Evolutionary conservation across 2,329 filamentous ascomycete species (phyloP).

Genomic region (Claviceps fusiformis): DNA sequence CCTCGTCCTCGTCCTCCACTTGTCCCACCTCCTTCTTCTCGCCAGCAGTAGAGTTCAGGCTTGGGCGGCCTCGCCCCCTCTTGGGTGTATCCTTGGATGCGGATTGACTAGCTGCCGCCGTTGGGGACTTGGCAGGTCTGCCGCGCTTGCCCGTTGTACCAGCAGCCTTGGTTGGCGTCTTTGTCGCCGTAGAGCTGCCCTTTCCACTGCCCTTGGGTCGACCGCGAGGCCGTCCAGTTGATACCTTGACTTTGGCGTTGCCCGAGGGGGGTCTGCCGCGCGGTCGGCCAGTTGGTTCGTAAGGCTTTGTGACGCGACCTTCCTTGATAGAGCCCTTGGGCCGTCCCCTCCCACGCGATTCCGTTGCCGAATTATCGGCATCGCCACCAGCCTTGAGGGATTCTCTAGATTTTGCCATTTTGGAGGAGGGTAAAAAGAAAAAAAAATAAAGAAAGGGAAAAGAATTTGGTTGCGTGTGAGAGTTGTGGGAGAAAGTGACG

Average conservation of each 20-base stretch:
- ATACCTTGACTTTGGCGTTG: conserved; percentile 15
- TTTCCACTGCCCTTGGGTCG: conserved; percentile 29
- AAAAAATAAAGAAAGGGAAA: background rate
- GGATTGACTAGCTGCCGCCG: conserved; percentile 9
- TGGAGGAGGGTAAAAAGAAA: background rate
- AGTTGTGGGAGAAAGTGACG: background rate
- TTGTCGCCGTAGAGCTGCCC: conserved; percentile 11
- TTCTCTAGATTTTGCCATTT: conserved; percentile 5
- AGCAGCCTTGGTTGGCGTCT: conserved; percentile 7
- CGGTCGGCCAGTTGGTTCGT: conserved; percentile 24
- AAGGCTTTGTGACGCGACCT: conserved; percentile 19
- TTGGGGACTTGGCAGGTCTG: conserved; percentile 15
- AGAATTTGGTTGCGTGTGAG: background rate
- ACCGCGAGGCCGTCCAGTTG: conserved; percentile 33
- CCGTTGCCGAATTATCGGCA: background rate
- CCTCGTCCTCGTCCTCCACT: conserved; percentile 6
- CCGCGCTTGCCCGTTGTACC: conserved; percentile 13
- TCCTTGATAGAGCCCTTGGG: background rate
- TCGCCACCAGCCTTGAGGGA: background rate
- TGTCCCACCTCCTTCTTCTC: background rate
- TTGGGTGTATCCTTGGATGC: conserved; percentile 10
- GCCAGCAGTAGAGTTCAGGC: background rate
- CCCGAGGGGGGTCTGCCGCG: conserved; percentile 29
- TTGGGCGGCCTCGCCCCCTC: conserved; percentile 4
- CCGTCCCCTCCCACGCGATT: conserved; percentile 3